phyloP scores from a whole-genome alignment of 257 asterid genomes.

The Plectranthus barbatus region DNA sequence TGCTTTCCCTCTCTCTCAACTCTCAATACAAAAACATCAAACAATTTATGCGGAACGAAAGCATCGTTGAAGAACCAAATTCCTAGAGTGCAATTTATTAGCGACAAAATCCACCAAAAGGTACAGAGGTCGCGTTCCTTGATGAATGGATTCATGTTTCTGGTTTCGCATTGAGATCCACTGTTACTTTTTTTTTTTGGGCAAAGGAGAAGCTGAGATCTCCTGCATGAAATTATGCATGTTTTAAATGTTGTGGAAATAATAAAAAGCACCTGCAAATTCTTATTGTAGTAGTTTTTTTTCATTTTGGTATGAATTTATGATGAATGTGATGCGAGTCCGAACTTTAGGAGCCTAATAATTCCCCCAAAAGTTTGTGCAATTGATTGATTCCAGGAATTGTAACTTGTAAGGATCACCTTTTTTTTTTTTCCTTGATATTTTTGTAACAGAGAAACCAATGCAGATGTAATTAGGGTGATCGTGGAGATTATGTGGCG shows the following conservation, averaged over 20 bases:
- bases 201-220: too few relatives aligned
- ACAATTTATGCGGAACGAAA: background rate
- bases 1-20: constrained; percentile 11
- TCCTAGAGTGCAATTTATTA: background rate
- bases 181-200: too few relatives aligned
- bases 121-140: constrained; percentile 14
- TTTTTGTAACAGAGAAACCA: background rate
- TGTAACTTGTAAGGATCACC: background rate
- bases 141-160: background rate
- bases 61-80: constrained; percentile 12
- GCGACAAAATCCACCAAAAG: constrained; percentile 16
- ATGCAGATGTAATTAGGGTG: background rate
- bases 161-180: background rate
- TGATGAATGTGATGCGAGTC: constrained; percentile 1
- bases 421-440: background rate
- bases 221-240: too few relatives aligned
- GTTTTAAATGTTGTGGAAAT: background rate
- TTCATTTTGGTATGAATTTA: constrained; percentile 11
- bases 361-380: constrained; percentile 13
- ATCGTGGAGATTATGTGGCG: background rate
- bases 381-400: background rate
- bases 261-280: background rate
- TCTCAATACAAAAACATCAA: background rate
- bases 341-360: background rate
- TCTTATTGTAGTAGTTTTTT: background rate